Evolutionary conservation across 1,139 yeast species (phyloP).

Genomic region (Diutina rugosa): DNA sequence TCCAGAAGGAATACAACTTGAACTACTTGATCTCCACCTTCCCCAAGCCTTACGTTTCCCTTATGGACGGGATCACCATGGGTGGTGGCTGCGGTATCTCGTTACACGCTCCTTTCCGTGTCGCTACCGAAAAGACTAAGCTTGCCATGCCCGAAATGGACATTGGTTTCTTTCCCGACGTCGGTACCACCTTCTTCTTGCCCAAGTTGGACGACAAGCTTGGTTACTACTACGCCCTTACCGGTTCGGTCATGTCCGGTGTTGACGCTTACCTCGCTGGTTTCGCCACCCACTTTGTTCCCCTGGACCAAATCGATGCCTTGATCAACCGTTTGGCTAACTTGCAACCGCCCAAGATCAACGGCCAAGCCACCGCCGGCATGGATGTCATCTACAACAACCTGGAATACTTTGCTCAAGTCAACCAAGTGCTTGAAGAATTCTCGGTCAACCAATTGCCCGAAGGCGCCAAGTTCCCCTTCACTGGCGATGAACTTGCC

Average conservation of each 20-base stretch:
- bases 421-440: constrained; percentile 67
- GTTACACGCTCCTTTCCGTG: constrained; percentile 87
- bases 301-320: constrained; percentile 47
- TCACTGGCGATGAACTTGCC: constrained; percentile 40
- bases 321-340: constrained; percentile 53
- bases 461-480: constrained; percentile 32
- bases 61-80: constrained; percentile 92
- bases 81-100: constrained; percentile 97
- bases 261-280: constrained; percentile 74
- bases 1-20: constrained; percentile 69
- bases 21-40: constrained; percentile 72
- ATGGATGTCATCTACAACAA: constrained; percentile 14
- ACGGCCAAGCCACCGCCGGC: constrained; percentile 14
- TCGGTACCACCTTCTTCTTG: constrained; percentile 83
- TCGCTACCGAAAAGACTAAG: constrained; percentile 80
- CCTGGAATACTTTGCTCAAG: constrained; percentile 39
- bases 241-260: constrained; percentile 71
- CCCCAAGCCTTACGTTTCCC: constrained; percentile 70
- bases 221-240: constrained; percentile 77
- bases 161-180: constrained; percentile 95
- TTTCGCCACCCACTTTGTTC: constrained; percentile 81
- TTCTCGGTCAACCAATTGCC: constrained; percentile 61
- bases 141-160: constrained; percentile 98
- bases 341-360: constrained; percentile 30
- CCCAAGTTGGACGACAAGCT: constrained; percentile 72